Conservation (phyloP, 331 rosid genomes). For the Malus hybrid region DNA sequence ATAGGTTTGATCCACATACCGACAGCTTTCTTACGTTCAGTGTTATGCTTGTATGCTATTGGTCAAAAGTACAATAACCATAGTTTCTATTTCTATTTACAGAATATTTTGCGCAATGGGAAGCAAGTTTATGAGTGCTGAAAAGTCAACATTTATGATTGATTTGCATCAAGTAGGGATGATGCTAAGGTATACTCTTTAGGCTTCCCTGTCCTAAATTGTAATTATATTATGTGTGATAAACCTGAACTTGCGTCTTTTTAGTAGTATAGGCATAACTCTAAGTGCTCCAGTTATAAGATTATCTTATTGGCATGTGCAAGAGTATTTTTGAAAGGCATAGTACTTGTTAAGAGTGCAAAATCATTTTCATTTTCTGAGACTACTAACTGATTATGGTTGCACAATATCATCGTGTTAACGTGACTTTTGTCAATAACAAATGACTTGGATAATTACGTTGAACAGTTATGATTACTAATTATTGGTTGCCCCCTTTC, state of each 20-base stretch:
- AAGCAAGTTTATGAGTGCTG: slow-evolving; percentile 87
- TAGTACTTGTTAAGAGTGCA: neutral
- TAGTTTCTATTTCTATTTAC: slow-evolving; percentile 10
- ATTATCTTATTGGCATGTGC: neutral
- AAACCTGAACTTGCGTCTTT: neutral
- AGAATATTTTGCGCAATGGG: slow-evolving; percentile 96
- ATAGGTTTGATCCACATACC: slow-evolving; percentile 49
- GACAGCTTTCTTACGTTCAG: slow-evolving; percentile 2
- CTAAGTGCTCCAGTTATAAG: neutral
- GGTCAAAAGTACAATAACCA: neutral
- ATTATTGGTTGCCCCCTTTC: neutral
- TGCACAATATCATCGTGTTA: neutral
- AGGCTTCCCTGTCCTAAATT: too few species aligned
- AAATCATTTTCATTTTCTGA: neutral
- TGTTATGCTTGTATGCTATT: neutral
- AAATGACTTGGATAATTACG: neutral
- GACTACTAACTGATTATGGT: neutral
- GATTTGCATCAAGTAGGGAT: slow-evolving; percentile 95
- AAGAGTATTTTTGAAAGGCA: neutral
- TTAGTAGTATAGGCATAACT: neutral
- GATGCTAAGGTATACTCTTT: slow-evolving; percentile 73
- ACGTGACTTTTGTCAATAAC: neutral
- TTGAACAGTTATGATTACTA: neutral
- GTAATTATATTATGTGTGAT: neutral
- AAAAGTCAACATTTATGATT: slow-evolving; percentile 89